Percentiles rank a stretch among this genome's conserved stretches.
These are phyloP conservation scores for Otatea glauca DNA, from an alignment of 176 grass and related monocot species.

Conservation along the genomic window DNA sequence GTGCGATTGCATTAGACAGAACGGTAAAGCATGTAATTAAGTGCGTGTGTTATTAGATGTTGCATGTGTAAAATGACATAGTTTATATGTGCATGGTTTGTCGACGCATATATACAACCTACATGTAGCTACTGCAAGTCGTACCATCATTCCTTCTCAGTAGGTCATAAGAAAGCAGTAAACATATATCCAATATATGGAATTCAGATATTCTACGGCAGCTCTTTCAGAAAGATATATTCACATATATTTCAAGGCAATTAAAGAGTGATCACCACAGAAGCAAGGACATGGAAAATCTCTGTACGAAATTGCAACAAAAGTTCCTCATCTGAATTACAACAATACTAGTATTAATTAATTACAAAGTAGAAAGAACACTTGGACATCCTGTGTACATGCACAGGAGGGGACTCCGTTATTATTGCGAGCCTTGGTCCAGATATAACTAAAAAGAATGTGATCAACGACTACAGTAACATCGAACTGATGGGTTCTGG, in stretches of 20 bases:
- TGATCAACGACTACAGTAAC: neutral
- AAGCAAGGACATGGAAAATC: neutral
- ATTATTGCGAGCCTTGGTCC: constrained; percentile 38
- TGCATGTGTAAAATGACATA: neutral
- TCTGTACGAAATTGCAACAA: neutral
- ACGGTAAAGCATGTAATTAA: neutral
- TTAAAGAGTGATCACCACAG: neutral
- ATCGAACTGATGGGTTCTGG: constrained; percentile 25
- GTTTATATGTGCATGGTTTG: neutral
- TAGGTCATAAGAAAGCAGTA: neutral
- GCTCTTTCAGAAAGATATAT: neutral
- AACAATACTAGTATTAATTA: constrained; percentile 32
- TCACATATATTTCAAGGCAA: neutral
- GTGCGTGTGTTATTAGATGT: neutral
- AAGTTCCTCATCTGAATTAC: constrained; percentile 21
- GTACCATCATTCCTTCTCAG: neutral
- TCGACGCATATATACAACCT: neutral
- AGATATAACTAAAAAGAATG: constrained; percentile 39
- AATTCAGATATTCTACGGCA: neutral
- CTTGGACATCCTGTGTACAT: constrained; percentile 18
- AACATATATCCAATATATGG: neutral
- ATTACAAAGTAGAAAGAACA: constrained; percentile 33
- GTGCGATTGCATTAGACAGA: neutral
- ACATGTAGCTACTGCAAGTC: neutral
- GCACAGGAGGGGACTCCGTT: constrained; percentile 19